Evolutionary conservation across 257 asterid species (phyloP), one percentile per base, ranked within the genome.

Genomic region (Fraxinus pennsylvanica): DNA sequence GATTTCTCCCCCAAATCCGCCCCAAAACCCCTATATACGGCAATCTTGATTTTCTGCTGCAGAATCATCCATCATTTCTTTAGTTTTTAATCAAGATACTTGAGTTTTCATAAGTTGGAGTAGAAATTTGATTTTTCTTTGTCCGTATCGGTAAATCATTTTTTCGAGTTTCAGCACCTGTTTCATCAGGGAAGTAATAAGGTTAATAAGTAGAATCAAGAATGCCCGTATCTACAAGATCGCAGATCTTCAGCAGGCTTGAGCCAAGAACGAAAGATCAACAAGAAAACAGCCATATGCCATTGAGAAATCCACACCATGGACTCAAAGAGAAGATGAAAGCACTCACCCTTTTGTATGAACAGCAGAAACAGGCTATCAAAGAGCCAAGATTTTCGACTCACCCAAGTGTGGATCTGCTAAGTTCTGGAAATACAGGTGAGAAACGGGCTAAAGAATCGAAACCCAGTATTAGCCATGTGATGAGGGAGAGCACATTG

Each of bases 271-370:
- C 54, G 35, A 54, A 19, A 54, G 65, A 63, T 63, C 77, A 78
- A 80, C 81, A 82, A 76, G 87, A 87, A 83, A 79, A 76, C 43
- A 65, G 69, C 33, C 81, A 71, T 5, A 79, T 78, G 84, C 74
- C 71, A 32, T 43, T 73, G 77, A 83, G 89, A 66, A 88, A 87
- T 78, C 94, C 90, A 19, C 90, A 89, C 73, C 89, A 88, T 77
- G 92, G 92, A 12, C 84, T 90, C 33, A 90, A 86, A 76, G 94
- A 88, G 81, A 88, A 90, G 86, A 85, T 90, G 94, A 88, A 82
- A 79, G 88, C 86, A 2, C 43, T 90, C 45, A 90, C 91, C 71
- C 85, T 85, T 63, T 77, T 86, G 59, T 90, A 90, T 69, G 92
- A 90, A 74, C 94, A 90, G 87, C 94, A 90, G 76, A 88, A 88